Base-by-base conservation (phyloP, 2,329 filamentous ascomycete genomes). In the Colletotrichum lindemuthianum region DNA sequence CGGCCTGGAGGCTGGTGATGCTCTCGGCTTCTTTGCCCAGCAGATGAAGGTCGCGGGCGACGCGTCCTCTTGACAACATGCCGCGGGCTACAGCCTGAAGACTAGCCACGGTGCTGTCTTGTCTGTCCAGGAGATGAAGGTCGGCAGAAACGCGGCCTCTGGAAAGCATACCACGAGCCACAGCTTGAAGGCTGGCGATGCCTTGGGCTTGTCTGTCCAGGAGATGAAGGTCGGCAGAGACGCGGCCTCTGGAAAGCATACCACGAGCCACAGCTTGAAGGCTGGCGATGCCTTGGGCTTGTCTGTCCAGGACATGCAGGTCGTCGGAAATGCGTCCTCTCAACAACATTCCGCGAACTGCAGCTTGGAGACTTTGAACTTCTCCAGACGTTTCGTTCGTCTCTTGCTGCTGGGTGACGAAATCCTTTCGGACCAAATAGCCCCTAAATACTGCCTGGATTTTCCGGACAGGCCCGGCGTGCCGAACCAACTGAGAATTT, bases 181-280 rank as follows among this genome's bases (percentile, higher is more conserved):
- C 85, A 59, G 89, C 87, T 77, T 93, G 91, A 47, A 93, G 81
- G 50, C 81, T 78, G 65, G 81, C 78, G 41, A 91, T 82, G 55
- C 83, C 79, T 47, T 74, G 74, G 67, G 82, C 79, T 70, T 88
- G 77, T 61, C 79, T 78, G 60, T 84, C 81, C 53, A 91, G 80
- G 59, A 79, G 75, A 68, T 80, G 76, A 61, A 85, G 79, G 63
- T 88, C 84, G 53, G 84, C 78, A 16, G 83, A 80, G 59, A 90
- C 76, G 50, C 82, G 81, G 65, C 78, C 82, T 70, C 92, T 84
- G 67, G 88, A 75, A 63, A 92, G 76, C 78, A 88, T 85, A 70
- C 91, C 92, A 65, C 91, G 85, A 69, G 88, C 84, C 44, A 86
- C 85, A 59, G 89, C 87, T 77, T 93, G 91, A 47, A 93, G 81